Base-by-base conservation (phyloP, 768 basidiomycete species). In the Calocera cornea region DNA sequence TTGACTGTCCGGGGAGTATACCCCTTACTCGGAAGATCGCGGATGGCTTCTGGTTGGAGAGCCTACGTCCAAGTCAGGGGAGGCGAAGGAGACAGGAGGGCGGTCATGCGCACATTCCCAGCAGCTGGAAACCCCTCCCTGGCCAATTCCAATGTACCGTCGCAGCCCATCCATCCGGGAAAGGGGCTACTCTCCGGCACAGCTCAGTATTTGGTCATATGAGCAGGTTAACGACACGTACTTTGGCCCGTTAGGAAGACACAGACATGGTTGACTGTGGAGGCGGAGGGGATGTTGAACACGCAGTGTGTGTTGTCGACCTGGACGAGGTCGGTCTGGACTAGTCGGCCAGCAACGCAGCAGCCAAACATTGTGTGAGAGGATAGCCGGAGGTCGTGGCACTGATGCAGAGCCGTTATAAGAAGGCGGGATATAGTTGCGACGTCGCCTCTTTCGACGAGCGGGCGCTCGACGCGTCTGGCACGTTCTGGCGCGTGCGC, bases 11-110 rank as follows among this genome's bases (percentile, higher is more conserved):
- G n/a, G 78, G 79, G 73, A 85, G 87, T 12, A 83, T 83, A 8
- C 87, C 86, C 2, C 86, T 83, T 27, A 92, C 80, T 27, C 91
- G 89, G 78, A 92, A 92, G 73, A 93, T 90, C 0, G 90, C 89
- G 12, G 90, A 91, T 0, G 91, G 91, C 74, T 92, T 92, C 34
- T 92, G 90, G 73, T 92, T 92, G 16, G 90, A 90, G 29, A 95
- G 81, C 86, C 91, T 93, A 70, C 24, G 31, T 16, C 2, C 10
- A 27, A 16, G 54, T 60, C 54, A 60, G 54, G 3, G 65, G 1
- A 16, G 19, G 14, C 40, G 24, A 67, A 65, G 27, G 66, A 47
- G 31, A 19, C 34, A 41, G 34, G 27, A 47, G 50, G 40, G 34
- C 24, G 54, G 34, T 29, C 14, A 17, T 31, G 78, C 89, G 72